Base-by-base conservation (phyloP, 495 filamentous ascomycete species). In the Daldinia childiae region DNA sequence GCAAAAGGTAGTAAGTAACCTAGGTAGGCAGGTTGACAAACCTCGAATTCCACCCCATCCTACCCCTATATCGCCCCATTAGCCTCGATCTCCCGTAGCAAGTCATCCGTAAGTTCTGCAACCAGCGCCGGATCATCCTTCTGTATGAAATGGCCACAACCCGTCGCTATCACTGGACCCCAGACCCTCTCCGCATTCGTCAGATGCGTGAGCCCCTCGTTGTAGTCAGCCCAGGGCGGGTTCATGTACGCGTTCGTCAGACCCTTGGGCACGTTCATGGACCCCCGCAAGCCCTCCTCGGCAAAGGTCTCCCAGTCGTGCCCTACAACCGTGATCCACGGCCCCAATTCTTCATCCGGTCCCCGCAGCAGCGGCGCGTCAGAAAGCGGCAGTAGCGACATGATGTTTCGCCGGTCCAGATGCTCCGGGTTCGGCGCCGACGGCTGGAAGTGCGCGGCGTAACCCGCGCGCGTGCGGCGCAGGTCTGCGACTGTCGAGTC, bases 101-200 rank as follows among this genome's bases (percentile, higher is more conserved):
- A 55, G 4, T 70, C 74, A 55, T 72, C 68, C n/a, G 85, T 73
- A 69, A 88, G 82, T 36, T 70, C 73, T 0, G 82, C 83, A 15
- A 90, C 89, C 71, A 89, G 82, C n/a, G 51, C 74, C 19, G 88
- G 88, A 62, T 87, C 82, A 68, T 90, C 88, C 68, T 75, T 85
- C 71, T 90, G 88, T 34, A 91, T 82, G 70, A 90, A 90, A 73
- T 90, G 88, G 0, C 88, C 88, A 45, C 87, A 87, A 0, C 79
- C 79, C 12, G 79, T 78, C 0, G 88, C 88, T 52, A 84, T 81
- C 12, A 89, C 68, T 6, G 86, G 83, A 1, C 86, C 84, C 4
- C 77, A 77, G 56, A 76, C 80, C 43, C 73, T 78, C 26, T 77
- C 78, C 6, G 61, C 57, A 14, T 77, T 76, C 0, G 84, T 87